These are phyloP conservation scores for Pythium periplocum DNA, from an alignment of 352 stramenopile genomes.

Conservation along the genomic window DNA sequence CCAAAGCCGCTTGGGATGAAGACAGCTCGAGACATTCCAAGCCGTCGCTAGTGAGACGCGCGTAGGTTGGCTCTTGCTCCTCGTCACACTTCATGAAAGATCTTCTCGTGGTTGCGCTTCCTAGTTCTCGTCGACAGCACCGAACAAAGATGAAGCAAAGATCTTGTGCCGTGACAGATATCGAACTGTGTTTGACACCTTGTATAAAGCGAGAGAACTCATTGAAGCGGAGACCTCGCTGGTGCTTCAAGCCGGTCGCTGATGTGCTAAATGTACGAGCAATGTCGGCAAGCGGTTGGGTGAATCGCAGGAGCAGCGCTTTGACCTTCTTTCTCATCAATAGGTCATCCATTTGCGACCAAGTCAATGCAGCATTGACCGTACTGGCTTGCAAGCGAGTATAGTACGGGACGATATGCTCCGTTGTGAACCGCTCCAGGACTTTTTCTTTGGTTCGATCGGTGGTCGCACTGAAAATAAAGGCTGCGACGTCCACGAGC, in stretches of 20 bases:
- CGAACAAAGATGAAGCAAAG: conserved; percentile 56
- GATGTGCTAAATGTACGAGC: conserved; percentile 40
- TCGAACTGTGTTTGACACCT: conserved; percentile 37
- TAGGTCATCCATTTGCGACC: conserved; percentile 36
- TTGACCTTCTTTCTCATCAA: conserved; percentile 20
- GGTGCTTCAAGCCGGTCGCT: conserved; percentile 20
- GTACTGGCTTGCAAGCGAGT: conserved; percentile 8
- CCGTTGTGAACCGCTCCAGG: conserved; percentile 29
- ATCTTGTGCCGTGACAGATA: conserved; percentile 34
- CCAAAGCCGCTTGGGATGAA: conserved; percentile 5
- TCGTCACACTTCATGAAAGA: too few species aligned
- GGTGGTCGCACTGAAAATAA: conserved; percentile 27
- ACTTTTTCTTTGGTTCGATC: conserved; percentile 24
- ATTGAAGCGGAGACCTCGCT: conserved; percentile 37
- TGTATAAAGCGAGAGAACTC: conserved; percentile 47
- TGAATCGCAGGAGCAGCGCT: conserved; percentile 32
- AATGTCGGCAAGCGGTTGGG: conserved; percentile 34
- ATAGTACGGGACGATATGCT: conserved; percentile 37
- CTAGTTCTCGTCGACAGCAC: conserved; percentile 28
- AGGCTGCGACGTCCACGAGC: conserved; percentile 39
- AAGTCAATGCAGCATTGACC: conserved; percentile 19
- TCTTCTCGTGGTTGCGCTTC: too few species aligned
- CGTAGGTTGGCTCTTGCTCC: too few species aligned
- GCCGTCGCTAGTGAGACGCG: too few species aligned
- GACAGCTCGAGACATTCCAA: conserved; percentile 7